Evolutionary conservation across 2,329 filamentous ascomycete genomes (phyloP).

Genomic region (Aureobasidium lini): DNA sequence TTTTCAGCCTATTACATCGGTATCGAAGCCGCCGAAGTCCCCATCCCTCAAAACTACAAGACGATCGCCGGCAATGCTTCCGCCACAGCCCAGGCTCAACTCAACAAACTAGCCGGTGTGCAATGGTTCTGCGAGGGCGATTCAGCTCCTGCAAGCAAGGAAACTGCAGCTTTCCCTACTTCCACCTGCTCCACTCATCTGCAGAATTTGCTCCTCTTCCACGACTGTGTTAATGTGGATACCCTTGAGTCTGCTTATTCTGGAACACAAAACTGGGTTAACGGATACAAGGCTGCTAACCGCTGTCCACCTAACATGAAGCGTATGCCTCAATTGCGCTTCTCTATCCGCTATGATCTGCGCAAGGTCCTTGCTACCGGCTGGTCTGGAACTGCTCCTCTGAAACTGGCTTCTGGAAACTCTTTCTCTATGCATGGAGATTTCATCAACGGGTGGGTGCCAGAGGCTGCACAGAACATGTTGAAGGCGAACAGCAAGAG

Average conservation of each 20-base stretch:
- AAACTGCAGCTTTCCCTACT: constrained; percentile 25
- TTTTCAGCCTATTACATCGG: constrained; percentile 44
- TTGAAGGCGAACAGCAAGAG: constrained; percentile 31
- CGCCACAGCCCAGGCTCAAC: constrained; percentile 28
- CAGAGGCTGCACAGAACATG: constrained; percentile 37
- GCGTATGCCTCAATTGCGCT: constrained; percentile 41
- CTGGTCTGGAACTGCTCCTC: constrained; percentile 38
- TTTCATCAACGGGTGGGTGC: constrained; percentile 42
- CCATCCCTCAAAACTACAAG: constrained; percentile 38
- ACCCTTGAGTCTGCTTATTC: constrained; percentile 30
- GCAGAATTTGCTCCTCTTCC: constrained; percentile 40
- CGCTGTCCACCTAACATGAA: constrained; percentile 39
- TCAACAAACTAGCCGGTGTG: constrained; percentile 20
- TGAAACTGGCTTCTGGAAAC: constrained; percentile 37
- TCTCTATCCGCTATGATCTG: constrained; percentile 42
- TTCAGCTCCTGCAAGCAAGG: not conserved
- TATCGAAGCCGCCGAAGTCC: constrained; percentile 34
- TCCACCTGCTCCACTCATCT: constrained; percentile 37
- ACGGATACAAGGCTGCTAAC: constrained; percentile 22
- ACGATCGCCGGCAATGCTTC: constrained; percentile 35
- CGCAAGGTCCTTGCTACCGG: constrained; percentile 37
- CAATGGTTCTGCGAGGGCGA: constrained; percentile 33
- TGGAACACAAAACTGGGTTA: constrained; percentile 20
- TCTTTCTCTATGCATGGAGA: constrained; percentile 40
- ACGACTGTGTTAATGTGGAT: constrained; percentile 35